These are phyloP conservation scores for Phytophthora sojae DNA, from an alignment of 352 stramenopile species.

Conservation along the genomic window DNA sequence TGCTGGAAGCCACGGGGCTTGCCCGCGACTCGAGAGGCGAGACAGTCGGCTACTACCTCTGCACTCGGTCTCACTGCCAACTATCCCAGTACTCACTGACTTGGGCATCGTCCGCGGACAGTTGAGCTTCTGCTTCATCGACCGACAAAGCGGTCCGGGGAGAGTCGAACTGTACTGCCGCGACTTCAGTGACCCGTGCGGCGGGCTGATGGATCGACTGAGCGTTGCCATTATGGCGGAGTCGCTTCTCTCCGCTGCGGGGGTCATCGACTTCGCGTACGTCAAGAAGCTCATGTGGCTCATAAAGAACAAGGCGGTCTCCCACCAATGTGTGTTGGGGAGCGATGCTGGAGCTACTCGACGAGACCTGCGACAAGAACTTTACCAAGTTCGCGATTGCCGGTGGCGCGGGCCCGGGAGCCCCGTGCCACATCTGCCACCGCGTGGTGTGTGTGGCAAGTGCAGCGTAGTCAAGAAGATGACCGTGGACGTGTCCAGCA, in stretches of 20 bases:
- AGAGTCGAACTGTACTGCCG: constrained; percentile 52
- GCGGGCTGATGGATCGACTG: constrained; percentile 53
- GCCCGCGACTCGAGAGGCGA: constrained; percentile 45
- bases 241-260: constrained; percentile 42
- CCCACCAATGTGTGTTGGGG: background rate
- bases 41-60: constrained; percentile 56
- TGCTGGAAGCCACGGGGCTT: constrained; percentile 54
- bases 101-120: constrained; percentile 50
- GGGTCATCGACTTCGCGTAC: constrained; percentile 58
- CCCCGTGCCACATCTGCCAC: background rate
- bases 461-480: constrained; percentile 2
- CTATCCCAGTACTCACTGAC: constrained; percentile 44
- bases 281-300: constrained; percentile 71
- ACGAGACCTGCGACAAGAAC: background rate
- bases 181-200: constrained; percentile 58
- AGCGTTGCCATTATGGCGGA: constrained; percentile 50
- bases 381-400: constrained; percentile 2
- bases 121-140: constrained; percentile 61
- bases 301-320: constrained; percentile 40
- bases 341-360: background rate
- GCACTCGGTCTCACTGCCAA: constrained; percentile 55
- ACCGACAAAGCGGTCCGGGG: constrained; percentile 33
- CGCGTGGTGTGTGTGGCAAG: background rate
- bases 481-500: background rate
- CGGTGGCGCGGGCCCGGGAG: background rate